Evolutionary conservation across 768 basidiomycete genomes (phyloP).

Genomic region (Leccinellum albellum): DNA sequence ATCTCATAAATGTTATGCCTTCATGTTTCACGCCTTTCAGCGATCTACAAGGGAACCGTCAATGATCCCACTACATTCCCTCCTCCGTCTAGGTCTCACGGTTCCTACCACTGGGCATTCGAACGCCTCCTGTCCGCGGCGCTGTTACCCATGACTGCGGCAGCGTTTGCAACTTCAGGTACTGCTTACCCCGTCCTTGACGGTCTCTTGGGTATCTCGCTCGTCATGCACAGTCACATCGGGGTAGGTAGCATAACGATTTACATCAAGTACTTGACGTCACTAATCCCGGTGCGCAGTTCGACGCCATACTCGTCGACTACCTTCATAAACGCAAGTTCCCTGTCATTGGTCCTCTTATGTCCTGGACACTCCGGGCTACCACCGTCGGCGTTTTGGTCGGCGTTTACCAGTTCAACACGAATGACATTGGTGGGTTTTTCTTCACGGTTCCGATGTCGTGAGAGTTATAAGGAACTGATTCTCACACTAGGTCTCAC

Average conservation of each 20-base stretch:
- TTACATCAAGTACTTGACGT: neutral
- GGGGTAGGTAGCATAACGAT: constrained; percentile 51
- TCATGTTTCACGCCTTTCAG: constrained; percentile 34
- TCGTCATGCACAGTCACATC: constrained; percentile 95
- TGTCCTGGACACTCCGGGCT: constrained; percentile 73
- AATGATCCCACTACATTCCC: constrained; percentile 96
- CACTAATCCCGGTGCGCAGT: constrained; percentile 39
- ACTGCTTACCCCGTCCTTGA: constrained; percentile 82
- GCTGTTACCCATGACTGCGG: constrained; percentile 84
- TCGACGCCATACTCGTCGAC: constrained; percentile 75
- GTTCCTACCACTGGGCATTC: constrained; percentile 91
- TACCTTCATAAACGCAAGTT: constrained; percentile 94
- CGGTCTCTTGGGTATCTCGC: constrained; percentile 78
- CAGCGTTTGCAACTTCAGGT: constrained; percentile 77
- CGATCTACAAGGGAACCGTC: constrained; percentile 85
- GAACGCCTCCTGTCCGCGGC: constrained; percentile 87
- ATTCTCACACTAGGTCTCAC: constrained; percentile 60
- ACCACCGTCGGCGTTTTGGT: constrained; percentile 79
- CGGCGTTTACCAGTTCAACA: constrained; percentile 97
- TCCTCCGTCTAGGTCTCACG: constrained; percentile 71
- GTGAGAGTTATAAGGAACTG: neutral
- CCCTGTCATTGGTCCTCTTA: constrained; percentile 67
- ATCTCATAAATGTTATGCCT: neutral
- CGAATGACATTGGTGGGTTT: constrained; percentile 89
- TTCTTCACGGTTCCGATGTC: neutral